phyloP scores from a whole-genome alignment of 768 basidiomycete genomes.

The Pleurotus djamor region DNA sequence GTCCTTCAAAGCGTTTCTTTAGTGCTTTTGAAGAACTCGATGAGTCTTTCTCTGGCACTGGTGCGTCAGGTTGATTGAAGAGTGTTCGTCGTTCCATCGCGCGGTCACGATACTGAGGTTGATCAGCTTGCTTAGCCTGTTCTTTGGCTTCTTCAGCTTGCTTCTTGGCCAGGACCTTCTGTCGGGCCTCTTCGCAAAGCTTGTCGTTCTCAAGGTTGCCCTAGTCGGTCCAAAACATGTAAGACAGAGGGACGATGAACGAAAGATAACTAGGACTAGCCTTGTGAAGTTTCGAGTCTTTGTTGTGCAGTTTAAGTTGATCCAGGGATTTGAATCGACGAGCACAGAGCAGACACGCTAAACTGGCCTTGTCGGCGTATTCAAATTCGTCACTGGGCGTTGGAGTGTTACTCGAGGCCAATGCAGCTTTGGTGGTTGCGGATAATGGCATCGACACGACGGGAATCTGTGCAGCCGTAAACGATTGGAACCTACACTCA shows the following conservation, averaged over 20 bases:
- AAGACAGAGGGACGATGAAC: slow-evolving; percentile 13
- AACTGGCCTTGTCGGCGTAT: slow-evolving; percentile 70
- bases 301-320: slow-evolving; percentile 85
- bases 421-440: not conserved
- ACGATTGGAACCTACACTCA: slow-evolving; percentile 4
- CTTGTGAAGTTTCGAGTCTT: slow-evolving; percentile 96
- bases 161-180: slow-evolving; percentile 55
- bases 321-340: slow-evolving; percentile 90
- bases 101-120: slow-evolving; percentile 92
- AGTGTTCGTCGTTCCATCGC: slow-evolving; percentile 88
- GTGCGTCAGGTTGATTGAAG: slow-evolving; percentile 90
- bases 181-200: slow-evolving; percentile 70
- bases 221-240: slow-evolving; percentile 40
- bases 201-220: slow-evolving; percentile 80
- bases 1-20: slow-evolving; percentile 50
- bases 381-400: slow-evolving; percentile 69
- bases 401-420: slow-evolving; percentile 17
- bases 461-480: not conserved
- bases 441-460: not conserved
- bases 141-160: slow-evolving; percentile 11
- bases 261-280: slow-evolving; percentile 49
- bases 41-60: slow-evolving; percentile 50
- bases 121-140: slow-evolving; percentile 23
- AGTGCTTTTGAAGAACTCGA: slow-evolving; percentile 20
- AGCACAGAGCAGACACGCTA: slow-evolving; percentile 89